Evolutionary conservation across 1,284 basidiomycete species (phyloP).

Genomic region (Microbotryomycetes sp.): DNA sequence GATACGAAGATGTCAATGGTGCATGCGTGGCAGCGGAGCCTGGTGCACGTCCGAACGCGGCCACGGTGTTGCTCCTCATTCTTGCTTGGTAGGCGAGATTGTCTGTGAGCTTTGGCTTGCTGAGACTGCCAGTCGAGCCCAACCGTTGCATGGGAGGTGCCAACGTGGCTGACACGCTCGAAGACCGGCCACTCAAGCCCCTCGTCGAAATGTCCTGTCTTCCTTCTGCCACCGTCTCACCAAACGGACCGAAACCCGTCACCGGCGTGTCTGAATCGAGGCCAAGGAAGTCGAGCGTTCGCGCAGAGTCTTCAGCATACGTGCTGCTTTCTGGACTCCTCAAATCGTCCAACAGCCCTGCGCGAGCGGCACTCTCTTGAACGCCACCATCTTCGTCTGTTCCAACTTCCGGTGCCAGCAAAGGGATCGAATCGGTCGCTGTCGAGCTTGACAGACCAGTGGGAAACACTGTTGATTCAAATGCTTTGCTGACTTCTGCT

Average conservation of each 20-base stretch:
- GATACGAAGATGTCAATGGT: not conserved
- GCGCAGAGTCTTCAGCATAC: slow-evolving; percentile 71
- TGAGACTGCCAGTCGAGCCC: slow-evolving; percentile 20
- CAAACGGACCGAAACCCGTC: slow-evolving; percentile 8
- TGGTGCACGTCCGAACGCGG: slow-evolving; percentile 18
- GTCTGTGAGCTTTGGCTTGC: not conserved
- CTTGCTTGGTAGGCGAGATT: slow-evolving; percentile 8
- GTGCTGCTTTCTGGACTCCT: slow-evolving; percentile 24
- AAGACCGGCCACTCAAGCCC: not conserved
- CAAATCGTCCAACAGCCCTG: slow-evolving; percentile 10
- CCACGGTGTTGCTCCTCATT: slow-evolving; percentile 26
- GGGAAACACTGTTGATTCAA: slow-evolving; percentile 57
- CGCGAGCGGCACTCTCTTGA: not conserved
- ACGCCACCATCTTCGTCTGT: not conserved
- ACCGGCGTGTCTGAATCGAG: slow-evolving; percentile 59
- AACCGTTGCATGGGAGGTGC: slow-evolving; percentile 22
- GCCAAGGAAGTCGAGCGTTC: slow-evolving; percentile 90
- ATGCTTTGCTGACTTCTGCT: slow-evolving; percentile 68
- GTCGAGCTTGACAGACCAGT: slow-evolving; percentile 3
- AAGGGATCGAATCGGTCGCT: not conserved
- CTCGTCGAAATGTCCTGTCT: not conserved
- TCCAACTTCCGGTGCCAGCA: slow-evolving; percentile 3
- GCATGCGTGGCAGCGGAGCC: not conserved
- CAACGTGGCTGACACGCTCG: not conserved
- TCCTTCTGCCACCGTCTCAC: not conserved